These are phyloP conservation scores for Hamamelis virginiana DNA, from an alignment of 164 flowering plant genomes.

Conservation along the genomic window DNA sequence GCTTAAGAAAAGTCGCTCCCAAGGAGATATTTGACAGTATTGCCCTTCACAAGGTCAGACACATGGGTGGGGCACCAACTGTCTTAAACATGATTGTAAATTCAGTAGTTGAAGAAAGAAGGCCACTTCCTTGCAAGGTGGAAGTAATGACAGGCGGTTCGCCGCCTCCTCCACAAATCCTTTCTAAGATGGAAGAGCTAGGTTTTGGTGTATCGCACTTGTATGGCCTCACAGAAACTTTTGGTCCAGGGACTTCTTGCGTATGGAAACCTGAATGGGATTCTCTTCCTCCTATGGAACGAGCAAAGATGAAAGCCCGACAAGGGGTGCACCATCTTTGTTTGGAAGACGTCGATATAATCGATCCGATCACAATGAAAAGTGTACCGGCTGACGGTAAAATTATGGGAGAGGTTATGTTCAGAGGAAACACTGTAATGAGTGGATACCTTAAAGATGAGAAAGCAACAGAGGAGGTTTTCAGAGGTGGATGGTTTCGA, in stretches of 20 bases:
- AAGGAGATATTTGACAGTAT: conserved; percentile 36
- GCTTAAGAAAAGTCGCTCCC: conserved; percentile 33
- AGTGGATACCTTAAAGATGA: conserved; percentile 40
- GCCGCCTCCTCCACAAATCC: conserved; percentile 43
- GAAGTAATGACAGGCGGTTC: conserved; percentile 45
- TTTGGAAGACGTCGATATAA: conserved; percentile 41
- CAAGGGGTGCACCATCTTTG: conserved; percentile 41
- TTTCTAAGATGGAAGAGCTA: conserved; percentile 41
- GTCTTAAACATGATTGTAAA: conserved; percentile 49
- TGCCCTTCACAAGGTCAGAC: conserved; percentile 34
- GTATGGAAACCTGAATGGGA: conserved; percentile 48
- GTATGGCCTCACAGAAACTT: conserved; percentile 52
- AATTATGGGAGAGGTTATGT: conserved; percentile 50
- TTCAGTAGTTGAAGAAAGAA: conserved; percentile 17
- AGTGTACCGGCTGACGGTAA: conserved; percentile 42
- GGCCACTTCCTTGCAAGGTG: conserved; percentile 36
- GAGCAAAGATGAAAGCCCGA: conserved; percentile 29
- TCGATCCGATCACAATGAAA: conserved; percentile 35
- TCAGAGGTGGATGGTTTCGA: conserved; percentile 48
- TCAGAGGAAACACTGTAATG: conserved; percentile 54
- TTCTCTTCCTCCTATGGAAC: conserved; percentile 27
- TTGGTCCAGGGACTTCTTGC: conserved; percentile 46
- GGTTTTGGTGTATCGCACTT: conserved; percentile 41
- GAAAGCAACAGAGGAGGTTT: conserved; percentile 36
- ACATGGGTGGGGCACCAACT: conserved; percentile 51